Evolutionary conservation across 2,329 filamentous ascomycete species (phyloP).

Genomic region (Venturia effusa): DNA sequence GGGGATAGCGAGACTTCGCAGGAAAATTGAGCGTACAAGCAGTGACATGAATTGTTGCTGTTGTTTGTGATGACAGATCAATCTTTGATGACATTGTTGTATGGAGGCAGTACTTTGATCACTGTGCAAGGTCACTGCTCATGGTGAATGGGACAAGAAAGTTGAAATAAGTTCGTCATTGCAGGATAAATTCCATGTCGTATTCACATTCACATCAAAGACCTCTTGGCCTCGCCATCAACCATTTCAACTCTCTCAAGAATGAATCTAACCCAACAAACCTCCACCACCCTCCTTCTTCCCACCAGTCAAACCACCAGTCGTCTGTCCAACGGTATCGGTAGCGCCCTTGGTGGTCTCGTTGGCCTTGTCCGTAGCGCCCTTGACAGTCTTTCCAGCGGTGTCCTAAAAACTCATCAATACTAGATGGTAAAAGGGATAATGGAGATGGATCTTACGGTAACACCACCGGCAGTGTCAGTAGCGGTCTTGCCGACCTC

Average conservation of each 20-base stretch:
- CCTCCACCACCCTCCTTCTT: slow-evolving; percentile 15
- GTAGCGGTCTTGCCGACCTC: background rate
- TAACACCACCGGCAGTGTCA: background rate
- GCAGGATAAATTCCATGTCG: too few species aligned
- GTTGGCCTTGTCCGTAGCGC: background rate
- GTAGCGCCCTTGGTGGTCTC: slow-evolving; percentile 16
- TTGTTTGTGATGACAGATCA: too few species aligned
- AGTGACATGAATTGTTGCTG: too few species aligned
- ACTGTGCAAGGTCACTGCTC: too few species aligned
- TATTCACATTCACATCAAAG: background rate
- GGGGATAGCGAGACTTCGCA: too few species aligned
- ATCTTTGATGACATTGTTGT: too few species aligned
- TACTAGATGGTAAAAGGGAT: background rate
- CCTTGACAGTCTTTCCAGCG: slow-evolving; percentile 1
- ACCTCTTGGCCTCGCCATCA: too few species aligned
- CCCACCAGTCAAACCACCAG: slow-evolving; percentile 20
- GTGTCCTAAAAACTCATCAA: background rate
- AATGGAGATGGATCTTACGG: background rate
- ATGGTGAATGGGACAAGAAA: too few species aligned
- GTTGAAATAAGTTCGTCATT: too few species aligned
- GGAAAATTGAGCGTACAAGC: too few species aligned
- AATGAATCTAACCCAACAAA: background rate
- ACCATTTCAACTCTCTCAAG: too few species aligned
- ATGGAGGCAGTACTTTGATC: too few species aligned
- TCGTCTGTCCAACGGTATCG: slow-evolving; percentile 21